Conservation (phyloP, 1,284 basidiomycete species). For the Ceratobasidium sp. region DNA sequence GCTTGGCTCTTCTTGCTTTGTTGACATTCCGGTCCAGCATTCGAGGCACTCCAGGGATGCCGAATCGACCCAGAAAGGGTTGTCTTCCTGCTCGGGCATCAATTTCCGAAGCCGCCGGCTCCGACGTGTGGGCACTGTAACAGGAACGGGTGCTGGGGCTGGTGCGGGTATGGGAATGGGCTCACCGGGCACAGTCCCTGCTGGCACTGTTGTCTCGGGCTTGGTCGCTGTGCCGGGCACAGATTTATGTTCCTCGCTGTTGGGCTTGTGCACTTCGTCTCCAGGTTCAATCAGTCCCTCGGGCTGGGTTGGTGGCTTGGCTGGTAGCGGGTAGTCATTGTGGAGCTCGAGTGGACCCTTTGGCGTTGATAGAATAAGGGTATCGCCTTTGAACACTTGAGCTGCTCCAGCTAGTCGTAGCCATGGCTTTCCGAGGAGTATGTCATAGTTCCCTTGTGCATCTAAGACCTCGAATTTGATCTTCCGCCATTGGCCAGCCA, state of each 20-base stretch:
- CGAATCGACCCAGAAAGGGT: too few relatives aligned
- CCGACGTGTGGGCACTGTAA: too few relatives aligned
- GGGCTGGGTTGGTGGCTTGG: background rate
- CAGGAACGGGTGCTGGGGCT: background rate
- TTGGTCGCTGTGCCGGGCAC: too few relatives aligned
- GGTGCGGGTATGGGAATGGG: background rate
- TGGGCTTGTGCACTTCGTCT: background rate
- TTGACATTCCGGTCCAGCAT: background rate
- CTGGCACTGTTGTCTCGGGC: background rate
- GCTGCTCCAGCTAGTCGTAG: conserved; percentile 5
- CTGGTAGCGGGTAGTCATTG: background rate
- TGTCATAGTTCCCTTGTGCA: background rate
- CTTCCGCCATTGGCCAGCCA: background rate
- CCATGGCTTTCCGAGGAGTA: conserved; percentile 18
- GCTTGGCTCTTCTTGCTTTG: too few relatives aligned
- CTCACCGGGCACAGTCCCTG: background rate
- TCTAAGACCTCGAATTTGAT: conserved; percentile 8
- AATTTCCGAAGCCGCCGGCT: too few relatives aligned
- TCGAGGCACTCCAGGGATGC: background rate
- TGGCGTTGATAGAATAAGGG: background rate
- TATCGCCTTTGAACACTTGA: background rate
- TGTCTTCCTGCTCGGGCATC: too few relatives aligned
- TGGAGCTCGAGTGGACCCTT: background rate
- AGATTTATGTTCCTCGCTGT: too few relatives aligned
- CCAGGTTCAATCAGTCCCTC: background rate